These are phyloP conservation scores for Desmodesmus armatus DNA, from an alignment of 139 green algal species.

Conservation along the genomic window DNA sequence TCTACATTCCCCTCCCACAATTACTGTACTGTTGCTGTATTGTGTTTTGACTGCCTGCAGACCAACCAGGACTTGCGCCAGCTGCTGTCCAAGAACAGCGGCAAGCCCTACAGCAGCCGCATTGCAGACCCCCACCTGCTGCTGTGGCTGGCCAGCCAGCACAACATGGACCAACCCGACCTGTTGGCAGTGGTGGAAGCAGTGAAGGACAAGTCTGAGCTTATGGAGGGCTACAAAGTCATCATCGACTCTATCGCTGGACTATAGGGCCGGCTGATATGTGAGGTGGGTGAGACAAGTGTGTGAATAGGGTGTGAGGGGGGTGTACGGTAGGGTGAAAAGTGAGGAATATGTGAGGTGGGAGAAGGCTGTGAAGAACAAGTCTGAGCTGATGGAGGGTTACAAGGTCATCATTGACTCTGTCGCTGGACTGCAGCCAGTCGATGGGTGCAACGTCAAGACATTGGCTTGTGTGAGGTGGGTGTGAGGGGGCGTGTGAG, in stretches of 20 bases:
- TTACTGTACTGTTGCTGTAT: not conserved
- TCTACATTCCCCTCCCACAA: not conserved
- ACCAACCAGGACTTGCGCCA: conserved; percentile 30
- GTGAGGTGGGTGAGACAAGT: too few species aligned
- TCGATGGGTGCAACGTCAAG: too few species aligned
- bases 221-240: conserved; percentile 90
- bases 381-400: conserved; percentile 80
- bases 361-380: conserved; percentile 73
- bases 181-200: conserved; percentile 78
- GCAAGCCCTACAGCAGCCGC: conserved; percentile 73
- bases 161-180: conserved; percentile 84
- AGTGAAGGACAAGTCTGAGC: conserved; percentile 62
- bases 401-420: conserved; percentile 93
- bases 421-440: conserved; percentile 78
- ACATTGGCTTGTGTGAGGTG: too few species aligned
- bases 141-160: conserved; percentile 91
- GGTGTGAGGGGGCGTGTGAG: too few species aligned
- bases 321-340: too few species aligned
- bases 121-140: conserved; percentile 97
- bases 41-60: conserved; percentile 1
- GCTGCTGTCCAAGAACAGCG: conserved; percentile 71
- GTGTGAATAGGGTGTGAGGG: too few species aligned
- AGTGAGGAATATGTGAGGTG: too few species aligned
- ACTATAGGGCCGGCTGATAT: too few species aligned
- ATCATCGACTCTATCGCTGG: conserved; percentile 93